Evolutionary conservation across 768 basidiomycete genomes (phyloP).

Genomic region (Tricholomella constricta): DNA sequence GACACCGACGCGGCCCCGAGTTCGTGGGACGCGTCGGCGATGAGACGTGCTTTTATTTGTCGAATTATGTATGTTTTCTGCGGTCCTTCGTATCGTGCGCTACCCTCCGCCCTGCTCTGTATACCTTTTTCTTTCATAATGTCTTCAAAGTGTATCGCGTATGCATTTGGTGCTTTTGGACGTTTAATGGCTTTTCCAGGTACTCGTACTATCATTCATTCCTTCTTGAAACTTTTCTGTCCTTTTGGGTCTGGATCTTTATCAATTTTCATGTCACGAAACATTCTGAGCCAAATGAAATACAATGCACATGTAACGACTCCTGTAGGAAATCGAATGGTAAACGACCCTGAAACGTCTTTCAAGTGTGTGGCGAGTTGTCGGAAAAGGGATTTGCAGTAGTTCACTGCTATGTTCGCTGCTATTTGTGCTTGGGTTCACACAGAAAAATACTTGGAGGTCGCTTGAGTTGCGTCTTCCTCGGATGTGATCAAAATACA

Average conservation of each 20-base stretch:
- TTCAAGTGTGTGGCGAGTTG: too few relatives aligned
- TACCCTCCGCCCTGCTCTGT: conserved; percentile 1
- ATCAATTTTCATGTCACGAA: neutral
- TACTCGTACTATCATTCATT: neutral
- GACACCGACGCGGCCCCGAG: conserved; percentile 64
- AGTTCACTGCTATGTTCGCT: too few relatives aligned
- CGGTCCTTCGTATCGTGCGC: neutral
- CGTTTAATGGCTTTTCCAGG: neutral
- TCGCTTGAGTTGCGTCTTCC: too few relatives aligned
- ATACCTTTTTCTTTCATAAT: conserved; percentile 5
- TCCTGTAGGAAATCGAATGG: too few relatives aligned
- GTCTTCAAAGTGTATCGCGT: conserved; percentile 8
- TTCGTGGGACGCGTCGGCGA: conserved; percentile 51
- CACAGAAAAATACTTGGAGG: too few relatives aligned
- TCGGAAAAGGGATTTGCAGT: too few relatives aligned
- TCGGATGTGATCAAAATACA: too few relatives aligned
- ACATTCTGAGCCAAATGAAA: too few relatives aligned
- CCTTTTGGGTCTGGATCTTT: conserved; percentile 7
- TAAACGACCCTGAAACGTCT: too few relatives aligned
- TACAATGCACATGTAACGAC: too few relatives aligned
- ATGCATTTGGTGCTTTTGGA: conserved; percentile 3
- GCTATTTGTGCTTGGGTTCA: too few relatives aligned
- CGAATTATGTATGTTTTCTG: conserved; percentile 2
- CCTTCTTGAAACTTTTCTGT: too few relatives aligned
- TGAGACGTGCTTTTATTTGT: conserved; percentile 24